These are phyloP conservation scores for Sporothrix pseudoabietina DNA, from an alignment of 2,329 filamentous ascomycete species.

Conservation along the genomic window DNA sequence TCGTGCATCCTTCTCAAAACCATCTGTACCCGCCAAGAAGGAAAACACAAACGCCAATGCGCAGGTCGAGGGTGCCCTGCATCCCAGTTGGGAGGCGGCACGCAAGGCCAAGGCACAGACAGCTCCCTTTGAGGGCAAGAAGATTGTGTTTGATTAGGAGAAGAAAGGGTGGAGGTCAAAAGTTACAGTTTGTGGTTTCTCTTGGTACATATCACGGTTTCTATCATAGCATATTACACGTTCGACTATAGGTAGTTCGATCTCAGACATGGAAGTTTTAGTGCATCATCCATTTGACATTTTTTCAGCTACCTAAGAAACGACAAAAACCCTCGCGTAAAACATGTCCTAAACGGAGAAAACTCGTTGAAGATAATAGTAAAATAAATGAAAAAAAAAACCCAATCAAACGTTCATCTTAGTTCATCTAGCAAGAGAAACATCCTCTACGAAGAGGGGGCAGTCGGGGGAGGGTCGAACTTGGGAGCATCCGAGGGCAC, in stretches of 20 bases:
- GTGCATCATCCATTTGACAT: neutral
- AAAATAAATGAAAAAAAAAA: neutral
- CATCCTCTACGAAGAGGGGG: constrained; percentile 27
- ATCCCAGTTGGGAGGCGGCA: constrained; percentile 67
- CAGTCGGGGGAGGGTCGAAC: constrained; percentile 35
- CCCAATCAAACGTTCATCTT: neutral
- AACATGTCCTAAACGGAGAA: neutral
- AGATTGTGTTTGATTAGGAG: constrained; percentile 57
- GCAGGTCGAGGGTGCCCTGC: constrained; percentile 51
- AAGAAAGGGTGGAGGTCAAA: neutral
- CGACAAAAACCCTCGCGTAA: neutral
- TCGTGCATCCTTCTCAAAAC: constrained; percentile 9
- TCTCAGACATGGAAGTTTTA: neutral
- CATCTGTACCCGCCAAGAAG: constrained; percentile 34
- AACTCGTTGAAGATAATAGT: neutral
- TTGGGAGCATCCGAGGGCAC: constrained; percentile 29
- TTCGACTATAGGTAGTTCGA: neutral
- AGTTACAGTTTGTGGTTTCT: neutral
- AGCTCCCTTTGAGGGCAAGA: constrained; percentile 57
- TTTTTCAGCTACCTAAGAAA: constrained; percentile 16
- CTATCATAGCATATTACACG: neutral
- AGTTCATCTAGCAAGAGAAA: neutral
- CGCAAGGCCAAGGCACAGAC: constrained; percentile 61
- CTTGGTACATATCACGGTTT: neutral
- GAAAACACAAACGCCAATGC: constrained; percentile 30